phyloP scores from a whole-genome alignment of 2,329 filamentous ascomycete genomes.

The Alternaria tenuissima region DNA sequence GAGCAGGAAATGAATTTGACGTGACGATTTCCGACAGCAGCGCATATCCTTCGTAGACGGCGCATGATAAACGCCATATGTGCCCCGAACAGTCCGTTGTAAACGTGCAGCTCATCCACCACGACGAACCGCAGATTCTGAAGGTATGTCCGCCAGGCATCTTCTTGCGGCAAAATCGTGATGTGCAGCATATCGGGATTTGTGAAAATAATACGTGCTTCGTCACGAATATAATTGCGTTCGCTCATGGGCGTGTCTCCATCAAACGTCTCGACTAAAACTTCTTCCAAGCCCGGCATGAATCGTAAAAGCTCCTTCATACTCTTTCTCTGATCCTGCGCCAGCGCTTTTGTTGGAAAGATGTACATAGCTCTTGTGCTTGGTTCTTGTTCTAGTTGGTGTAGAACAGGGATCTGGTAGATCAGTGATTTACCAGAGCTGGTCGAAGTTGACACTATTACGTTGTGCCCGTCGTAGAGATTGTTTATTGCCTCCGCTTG shows the following conservation, averaged over 20 bases:
- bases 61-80: constrained; percentile 97
- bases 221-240: constrained; percentile 81
- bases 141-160: constrained; percentile 86
- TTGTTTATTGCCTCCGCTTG: constrained; percentile 94
- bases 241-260: constrained; percentile 88
- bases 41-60: constrained; percentile 83
- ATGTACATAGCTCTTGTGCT: constrained; percentile 93
- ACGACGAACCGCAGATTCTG: constrained; percentile 91
- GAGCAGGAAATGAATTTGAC: constrained; percentile 96
- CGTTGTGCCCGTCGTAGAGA: constrained; percentile 80
- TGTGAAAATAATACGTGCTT: constrained; percentile 92
- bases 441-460: constrained; percentile 93
- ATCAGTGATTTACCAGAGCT: constrained; percentile 98
- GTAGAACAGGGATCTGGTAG: constrained; percentile 91
- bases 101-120: constrained; percentile 86
- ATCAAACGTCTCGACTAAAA: constrained; percentile 91
- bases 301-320: constrained; percentile 84
- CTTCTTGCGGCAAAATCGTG: constrained; percentile 90
- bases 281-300: constrained; percentile 77
- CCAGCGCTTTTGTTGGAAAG: constrained; percentile 95
- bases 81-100: constrained; percentile 92
- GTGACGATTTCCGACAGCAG: constrained; percentile 83
- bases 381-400: constrained; percentile 80
- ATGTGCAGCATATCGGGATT: constrained; percentile 98
- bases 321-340: constrained; percentile 91